Conservation (phyloP, 2,329 filamentous ascomycete species). For the Ramichloridium luteum region DNA sequence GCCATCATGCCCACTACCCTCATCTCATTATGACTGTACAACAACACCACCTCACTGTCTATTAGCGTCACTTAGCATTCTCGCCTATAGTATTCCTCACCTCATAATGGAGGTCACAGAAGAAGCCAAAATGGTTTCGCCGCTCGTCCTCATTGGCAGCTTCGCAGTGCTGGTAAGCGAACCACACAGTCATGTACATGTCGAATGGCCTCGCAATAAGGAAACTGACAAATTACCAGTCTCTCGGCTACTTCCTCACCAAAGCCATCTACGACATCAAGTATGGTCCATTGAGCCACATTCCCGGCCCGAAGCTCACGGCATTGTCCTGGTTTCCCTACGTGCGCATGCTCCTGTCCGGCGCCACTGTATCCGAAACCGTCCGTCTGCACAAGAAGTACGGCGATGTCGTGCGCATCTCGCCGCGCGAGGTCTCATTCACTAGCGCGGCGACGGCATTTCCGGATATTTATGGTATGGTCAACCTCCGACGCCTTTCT, state of each 20-base stretch:
- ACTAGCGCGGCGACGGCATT: conserved; percentile 53
- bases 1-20: too few species aligned
- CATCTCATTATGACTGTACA: too few species aligned
- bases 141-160: neutral
- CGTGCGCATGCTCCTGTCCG: conserved; percentile 2
- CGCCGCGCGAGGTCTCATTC: conserved; percentile 61
- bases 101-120: neutral
- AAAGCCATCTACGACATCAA: conserved; percentile 27
- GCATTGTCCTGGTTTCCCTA: conserved; percentile 10
- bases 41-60: too few species aligned
- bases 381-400: conserved; percentile 51
- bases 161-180: neutral
- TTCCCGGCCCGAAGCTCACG: conserved; percentile 28
- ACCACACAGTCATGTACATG: too few species aligned
- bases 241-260: conserved; percentile 2
- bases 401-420: conserved; percentile 60
- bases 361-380: neutral
- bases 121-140: neutral
- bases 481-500: too few species aligned
- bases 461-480: conserved; percentile 64
- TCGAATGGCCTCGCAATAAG: neutral
- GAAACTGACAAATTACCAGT: neutral
- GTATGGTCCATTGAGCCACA: conserved; percentile 31
- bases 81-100: too few species aligned
- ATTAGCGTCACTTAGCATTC: too few species aligned